Evolutionary conservation across 441 rosid genomes (phyloP).

Genomic region (Breynia disticha): DNA sequence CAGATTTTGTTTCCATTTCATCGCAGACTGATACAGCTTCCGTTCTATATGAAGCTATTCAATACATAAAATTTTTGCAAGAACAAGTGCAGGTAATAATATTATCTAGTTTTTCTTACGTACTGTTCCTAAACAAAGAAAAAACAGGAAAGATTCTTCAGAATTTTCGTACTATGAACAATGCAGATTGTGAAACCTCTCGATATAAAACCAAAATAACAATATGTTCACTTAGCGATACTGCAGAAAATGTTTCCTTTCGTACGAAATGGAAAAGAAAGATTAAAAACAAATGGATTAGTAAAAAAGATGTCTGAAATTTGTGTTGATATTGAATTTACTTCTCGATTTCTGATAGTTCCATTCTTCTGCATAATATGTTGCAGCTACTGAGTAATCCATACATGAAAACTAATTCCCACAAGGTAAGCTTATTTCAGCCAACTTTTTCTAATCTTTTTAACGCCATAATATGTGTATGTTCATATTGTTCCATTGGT

Average conservation of each 20-base stretch:
- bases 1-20: neutral
- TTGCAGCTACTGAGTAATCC: constrained; percentile 72
- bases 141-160: neutral
- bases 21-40: constrained; percentile 85
- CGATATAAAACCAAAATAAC: no score
- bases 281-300: no score
- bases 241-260: no score
- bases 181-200: no score
- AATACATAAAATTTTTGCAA: constrained; percentile 64
- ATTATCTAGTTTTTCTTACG: neutral
- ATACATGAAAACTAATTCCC: constrained; percentile 53
- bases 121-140: neutral
- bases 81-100: constrained; percentile 68
- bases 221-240: no score
- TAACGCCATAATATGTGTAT: no score
- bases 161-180: no score
- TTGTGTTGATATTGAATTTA: no score
- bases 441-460: neutral
- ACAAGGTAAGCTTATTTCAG: constrained; percentile 23
- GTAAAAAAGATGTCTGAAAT: no score
- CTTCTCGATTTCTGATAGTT: no score
- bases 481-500: neutral
- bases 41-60: constrained; percentile 71
- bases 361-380: neutral
- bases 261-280: no score